Evolutionary conservation across 257 asterid species (phyloP).

Genomic region (Solanum bukasovii): DNA sequence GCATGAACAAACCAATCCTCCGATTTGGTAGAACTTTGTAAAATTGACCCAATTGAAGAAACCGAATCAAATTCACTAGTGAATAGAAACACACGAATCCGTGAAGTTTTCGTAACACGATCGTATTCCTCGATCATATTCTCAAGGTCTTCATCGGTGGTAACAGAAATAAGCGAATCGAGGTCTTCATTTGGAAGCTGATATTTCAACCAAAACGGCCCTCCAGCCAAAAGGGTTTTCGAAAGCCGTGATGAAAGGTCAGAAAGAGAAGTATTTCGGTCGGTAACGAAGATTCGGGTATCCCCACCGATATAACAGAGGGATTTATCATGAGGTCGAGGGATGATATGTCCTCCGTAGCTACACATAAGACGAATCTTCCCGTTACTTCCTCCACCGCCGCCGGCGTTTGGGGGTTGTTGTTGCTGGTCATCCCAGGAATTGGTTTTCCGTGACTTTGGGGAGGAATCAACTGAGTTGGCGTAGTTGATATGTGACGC

Average conservation of each 20-base stretch:
- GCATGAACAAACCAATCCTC: slow-evolving; percentile 87
- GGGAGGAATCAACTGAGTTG: slow-evolving; percentile 57
- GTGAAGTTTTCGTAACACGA: slow-evolving; percentile 47
- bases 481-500: slow-evolving; percentile 5
- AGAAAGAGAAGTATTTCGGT: slow-evolving; percentile 46
- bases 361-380: slow-evolving; percentile 97
- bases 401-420: slow-evolving; percentile 15
- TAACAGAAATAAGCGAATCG: slow-evolving; percentile 70
- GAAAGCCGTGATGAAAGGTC: slow-evolving; percentile 68
- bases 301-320: slow-evolving; percentile 90
- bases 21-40: slow-evolving; percentile 48
- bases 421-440: slow-evolving; percentile 46
- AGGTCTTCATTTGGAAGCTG: slow-evolving; percentile 84
- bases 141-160: slow-evolving; percentile 83
- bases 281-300: slow-evolving; percentile 75
- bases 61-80: slow-evolving; percentile 9
- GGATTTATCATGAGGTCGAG: slow-evolving; percentile 89
- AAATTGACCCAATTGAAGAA: slow-evolving; percentile 27
- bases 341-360: slow-evolving; percentile 89
- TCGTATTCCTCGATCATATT: slow-evolving; percentile 90
- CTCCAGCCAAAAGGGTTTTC: slow-evolving; percentile 44
- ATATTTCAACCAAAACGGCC: slow-evolving; percentile 55
- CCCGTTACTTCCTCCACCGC: background rate
- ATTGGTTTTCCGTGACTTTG: slow-evolving; percentile 49
- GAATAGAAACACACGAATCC: slow-evolving; percentile 46